Conservation (phyloP, 179 eudicot genomes). For the Silene noctiflora region DNA sequence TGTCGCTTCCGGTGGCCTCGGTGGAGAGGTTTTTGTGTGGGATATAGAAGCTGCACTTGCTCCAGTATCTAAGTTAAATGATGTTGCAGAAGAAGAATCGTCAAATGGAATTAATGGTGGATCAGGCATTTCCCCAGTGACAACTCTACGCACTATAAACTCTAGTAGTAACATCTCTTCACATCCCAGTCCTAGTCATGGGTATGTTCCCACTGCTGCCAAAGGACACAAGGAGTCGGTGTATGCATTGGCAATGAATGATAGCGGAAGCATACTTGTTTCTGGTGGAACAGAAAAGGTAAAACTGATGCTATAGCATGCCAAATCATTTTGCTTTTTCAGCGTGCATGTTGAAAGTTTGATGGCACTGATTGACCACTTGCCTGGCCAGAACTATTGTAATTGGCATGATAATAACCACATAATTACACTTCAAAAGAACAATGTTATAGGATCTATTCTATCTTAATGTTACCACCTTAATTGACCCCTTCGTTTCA, state of each 20-base stretch:
- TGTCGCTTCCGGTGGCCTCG: conserved; percentile 96
- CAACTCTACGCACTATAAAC: conserved; percentile 63
- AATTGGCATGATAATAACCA: neutral
- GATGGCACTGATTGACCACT: neutral
- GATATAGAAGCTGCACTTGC: conserved; percentile 92
- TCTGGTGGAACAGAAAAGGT: conserved; percentile 99
- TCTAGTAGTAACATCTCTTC: conserved; percentile 69
- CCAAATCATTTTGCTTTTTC: neutral
- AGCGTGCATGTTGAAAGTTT: neutral
- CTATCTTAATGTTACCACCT: neutral
- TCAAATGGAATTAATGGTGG: conserved; percentile 59
- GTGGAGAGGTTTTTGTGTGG: conserved; percentile 99
- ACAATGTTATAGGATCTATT: neutral
- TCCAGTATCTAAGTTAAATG: conserved; percentile 72
- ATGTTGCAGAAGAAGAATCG: conserved; percentile 58
- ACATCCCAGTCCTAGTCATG: conserved; percentile 67
- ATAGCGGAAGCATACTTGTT: conserved; percentile 86
- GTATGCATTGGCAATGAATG: conserved; percentile 95
- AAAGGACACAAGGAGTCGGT: conserved; percentile 99
- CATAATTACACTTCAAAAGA: neutral
- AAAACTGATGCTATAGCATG: conserved; percentile 15
- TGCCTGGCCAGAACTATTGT: neutral
- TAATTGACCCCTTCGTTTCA: neutral
- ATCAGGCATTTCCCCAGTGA: conserved; percentile 44
- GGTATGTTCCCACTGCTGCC: conserved; percentile 73